These are phyloP conservation scores for Melanomma pulvis-pyrius DNA, from an alignment of 495 filamentous ascomycete species.

Conservation along the genomic window DNA sequence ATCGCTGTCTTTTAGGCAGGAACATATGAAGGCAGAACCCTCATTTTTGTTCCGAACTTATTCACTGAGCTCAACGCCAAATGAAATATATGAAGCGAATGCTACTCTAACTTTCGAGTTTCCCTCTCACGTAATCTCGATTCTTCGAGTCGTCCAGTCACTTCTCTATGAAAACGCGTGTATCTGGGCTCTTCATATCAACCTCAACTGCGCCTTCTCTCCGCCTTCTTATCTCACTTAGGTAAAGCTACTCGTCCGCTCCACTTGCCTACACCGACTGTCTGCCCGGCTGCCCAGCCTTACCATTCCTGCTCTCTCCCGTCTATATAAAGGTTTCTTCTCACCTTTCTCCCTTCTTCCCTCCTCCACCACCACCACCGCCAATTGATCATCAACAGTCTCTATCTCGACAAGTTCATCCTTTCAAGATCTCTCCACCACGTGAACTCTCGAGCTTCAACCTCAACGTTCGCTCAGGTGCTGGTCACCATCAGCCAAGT, in stretches of 20 bases:
- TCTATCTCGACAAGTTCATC: background rate
- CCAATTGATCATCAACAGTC: background rate
- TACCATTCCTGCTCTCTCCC: background rate
- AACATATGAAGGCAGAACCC: no score
- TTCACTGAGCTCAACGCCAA: no score
- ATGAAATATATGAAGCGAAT: no score
- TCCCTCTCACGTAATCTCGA: background rate
- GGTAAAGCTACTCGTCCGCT: background rate
- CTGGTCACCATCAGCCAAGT: background rate
- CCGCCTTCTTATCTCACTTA: background rate
- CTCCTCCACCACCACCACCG: background rate
- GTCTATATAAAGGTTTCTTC: background rate
- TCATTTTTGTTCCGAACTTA: no score
- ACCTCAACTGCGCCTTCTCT: background rate
- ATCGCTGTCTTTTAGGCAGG: no score
- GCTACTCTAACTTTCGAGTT: background rate
- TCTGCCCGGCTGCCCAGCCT: background rate
- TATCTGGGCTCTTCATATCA: background rate
- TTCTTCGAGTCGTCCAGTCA: background rate
- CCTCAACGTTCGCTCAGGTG: background rate
- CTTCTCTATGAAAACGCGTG: background rate
- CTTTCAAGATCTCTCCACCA: background rate
- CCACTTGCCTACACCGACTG: background rate
- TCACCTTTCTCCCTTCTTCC: background rate
- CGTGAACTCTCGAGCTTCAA: background rate